These are phyloP conservation scores for Camelina hispida DNA, from an alignment of 345 rosid genomes.

Conservation along the genomic window DNA sequence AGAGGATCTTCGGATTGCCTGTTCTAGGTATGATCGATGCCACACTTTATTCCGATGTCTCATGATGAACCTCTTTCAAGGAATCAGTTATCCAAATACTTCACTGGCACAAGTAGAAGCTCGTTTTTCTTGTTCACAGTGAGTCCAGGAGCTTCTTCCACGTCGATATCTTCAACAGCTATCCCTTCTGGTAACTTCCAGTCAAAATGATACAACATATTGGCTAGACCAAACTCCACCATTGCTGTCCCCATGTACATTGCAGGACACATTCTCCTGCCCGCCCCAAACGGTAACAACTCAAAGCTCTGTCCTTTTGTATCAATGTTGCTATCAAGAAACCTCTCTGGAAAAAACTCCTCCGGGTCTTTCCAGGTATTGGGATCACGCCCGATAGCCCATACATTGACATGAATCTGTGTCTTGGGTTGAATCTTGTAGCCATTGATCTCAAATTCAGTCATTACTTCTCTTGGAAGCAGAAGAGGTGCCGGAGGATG, in stretches of 20 bases:
- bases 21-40: too few relatives aligned
- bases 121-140: slow-evolving; percentile 32
- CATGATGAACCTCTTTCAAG: too few relatives aligned
- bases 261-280: slow-evolving; percentile 55
- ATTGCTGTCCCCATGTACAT: slow-evolving; percentile 35
- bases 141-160: slow-evolving; percentile 50
- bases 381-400: slow-evolving; percentile 62
- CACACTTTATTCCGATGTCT: too few relatives aligned
- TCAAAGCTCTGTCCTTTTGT: slow-evolving; percentile 51
- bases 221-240: slow-evolving; percentile 50
- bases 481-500: slow-evolving; percentile 54
- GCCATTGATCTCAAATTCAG: slow-evolving; percentile 44
- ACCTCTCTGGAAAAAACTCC: slow-evolving; percentile 50
- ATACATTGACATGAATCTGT: slow-evolving; percentile 47
- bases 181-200: slow-evolving; percentile 54
- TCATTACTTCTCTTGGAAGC: slow-evolving; percentile 52
- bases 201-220: slow-evolving; percentile 48
- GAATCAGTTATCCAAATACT: background rate
- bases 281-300: slow-evolving; percentile 53
- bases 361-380: slow-evolving; percentile 50
- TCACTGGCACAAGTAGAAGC: slow-evolving; percentile 45
- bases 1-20: too few relatives aligned
- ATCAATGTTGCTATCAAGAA: slow-evolving; percentile 44
- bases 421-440: slow-evolving; percentile 46
- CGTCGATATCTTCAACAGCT: slow-evolving; percentile 40